Evolutionary conservation across 306 rosid genomes (phyloP).

Genomic region (Styphnolobium japonicum): DNA sequence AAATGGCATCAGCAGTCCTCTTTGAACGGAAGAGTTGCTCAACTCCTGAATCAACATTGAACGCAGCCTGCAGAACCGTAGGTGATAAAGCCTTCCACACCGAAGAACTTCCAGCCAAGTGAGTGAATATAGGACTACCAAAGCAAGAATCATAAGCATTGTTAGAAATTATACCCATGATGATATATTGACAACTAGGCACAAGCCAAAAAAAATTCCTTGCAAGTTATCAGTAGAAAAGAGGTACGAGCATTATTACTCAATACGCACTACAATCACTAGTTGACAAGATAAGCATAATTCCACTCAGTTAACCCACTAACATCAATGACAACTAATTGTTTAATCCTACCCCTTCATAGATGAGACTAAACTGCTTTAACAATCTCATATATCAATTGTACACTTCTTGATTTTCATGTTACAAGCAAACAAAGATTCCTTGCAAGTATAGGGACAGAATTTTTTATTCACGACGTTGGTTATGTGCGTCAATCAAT

Average conservation of each 20-base stretch:
- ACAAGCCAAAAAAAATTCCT: neutral
- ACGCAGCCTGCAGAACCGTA: conserved; percentile 65
- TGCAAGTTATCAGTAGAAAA: neutral
- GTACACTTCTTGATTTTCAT: neutral
- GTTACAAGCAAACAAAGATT: neutral
- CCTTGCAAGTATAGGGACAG: neutral
- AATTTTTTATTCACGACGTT: neutral
- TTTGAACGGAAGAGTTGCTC: conserved; percentile 71
- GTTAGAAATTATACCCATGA: neutral
- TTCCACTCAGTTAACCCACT: too few species aligned
- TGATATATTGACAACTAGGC: neutral
- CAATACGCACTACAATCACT: too few species aligned
- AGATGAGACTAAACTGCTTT: too few species aligned
- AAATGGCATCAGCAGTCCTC: conserved; percentile 70
- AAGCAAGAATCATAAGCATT: neutral
- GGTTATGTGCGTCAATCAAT: neutral
- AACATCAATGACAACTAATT: too few species aligned
- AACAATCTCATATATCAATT: neutral
- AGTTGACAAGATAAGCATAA: too few species aligned
- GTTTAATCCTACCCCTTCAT: too few species aligned
- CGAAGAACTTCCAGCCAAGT: conserved; percentile 78
- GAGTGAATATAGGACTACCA: conserved; percentile 79
- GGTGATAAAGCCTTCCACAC: conserved; percentile 84
- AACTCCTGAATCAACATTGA: conserved; percentile 59
- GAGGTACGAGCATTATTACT: neutral